A percentile compares a stretch with the other conserved stretches of the same genome.
phyloP scores from a whole-genome alignment of 2,329 filamentous ascomycete species.

The Hirsutella thompsonii region DNA sequence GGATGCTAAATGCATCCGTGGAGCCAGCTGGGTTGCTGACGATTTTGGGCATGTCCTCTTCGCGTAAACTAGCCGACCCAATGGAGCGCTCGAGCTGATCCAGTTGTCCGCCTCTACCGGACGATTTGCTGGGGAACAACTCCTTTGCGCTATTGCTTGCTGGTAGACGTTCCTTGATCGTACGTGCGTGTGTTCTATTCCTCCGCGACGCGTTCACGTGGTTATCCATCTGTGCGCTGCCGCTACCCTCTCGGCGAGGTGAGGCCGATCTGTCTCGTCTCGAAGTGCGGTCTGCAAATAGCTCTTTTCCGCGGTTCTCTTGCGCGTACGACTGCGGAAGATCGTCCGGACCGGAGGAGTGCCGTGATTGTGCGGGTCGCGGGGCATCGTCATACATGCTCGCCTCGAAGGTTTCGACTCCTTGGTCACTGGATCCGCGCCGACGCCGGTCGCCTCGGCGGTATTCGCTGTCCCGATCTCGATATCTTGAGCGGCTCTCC shows the following conservation, averaged over 20 bases:
- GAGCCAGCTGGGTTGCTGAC: slow-evolving; percentile 37
- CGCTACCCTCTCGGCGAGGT: slow-evolving; percentile 29
- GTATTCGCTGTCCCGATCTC: slow-evolving; percentile 36
- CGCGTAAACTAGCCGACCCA: slow-evolving; percentile 22
- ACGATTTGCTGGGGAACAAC: slow-evolving; percentile 23
- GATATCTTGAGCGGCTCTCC: slow-evolving; percentile 46
- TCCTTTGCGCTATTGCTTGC: slow-evolving; percentile 20
- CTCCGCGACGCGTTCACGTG: slow-evolving; percentile 19
- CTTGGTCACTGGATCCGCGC: slow-evolving; percentile 30
- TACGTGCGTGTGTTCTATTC: slow-evolving; percentile 19
- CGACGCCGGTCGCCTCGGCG: slow-evolving; percentile 16
- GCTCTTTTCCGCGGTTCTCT: slow-evolving; percentile 43
- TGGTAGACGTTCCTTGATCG: slow-evolving; percentile 19
- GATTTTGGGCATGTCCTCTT: slow-evolving; percentile 38
- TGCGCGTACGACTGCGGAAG: slow-evolving; percentile 14
- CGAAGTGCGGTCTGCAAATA: slow-evolving; percentile 38
- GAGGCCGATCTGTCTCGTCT: slow-evolving; percentile 38
- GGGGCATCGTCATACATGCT: slow-evolving; percentile 71
- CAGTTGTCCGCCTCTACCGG: slow-evolving; percentile 17
- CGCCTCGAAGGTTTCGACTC: slow-evolving; percentile 50
- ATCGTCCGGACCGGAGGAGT: slow-evolving; percentile 14
- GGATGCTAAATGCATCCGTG: slow-evolving; percentile 42
- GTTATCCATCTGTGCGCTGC: slow-evolving; percentile 24
- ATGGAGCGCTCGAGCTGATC: slow-evolving; percentile 25
- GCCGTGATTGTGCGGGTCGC: slow-evolving; percentile 13